Base-by-base conservation (phyloP, 2,329 filamentous ascomycete species). In the Drechmeria coniospora region DNA sequence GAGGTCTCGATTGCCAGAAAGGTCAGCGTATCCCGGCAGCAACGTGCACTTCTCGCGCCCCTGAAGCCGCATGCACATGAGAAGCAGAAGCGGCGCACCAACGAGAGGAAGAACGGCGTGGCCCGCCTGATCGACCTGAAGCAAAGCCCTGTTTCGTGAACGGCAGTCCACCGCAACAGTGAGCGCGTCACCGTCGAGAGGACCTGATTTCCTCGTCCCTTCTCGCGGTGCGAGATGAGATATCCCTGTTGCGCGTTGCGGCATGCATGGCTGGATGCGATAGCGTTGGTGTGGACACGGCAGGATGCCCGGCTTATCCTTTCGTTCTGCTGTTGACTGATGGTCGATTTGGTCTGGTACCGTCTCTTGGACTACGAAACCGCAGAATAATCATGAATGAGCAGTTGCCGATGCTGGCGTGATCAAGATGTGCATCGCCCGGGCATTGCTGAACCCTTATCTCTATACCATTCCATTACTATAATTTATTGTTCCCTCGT, bases 1-100 rank as follows among this genome's bases (percentile, higher is more conserved):
- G 67, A 77, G 46, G 59, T 75, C 25, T 77, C 72, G 2, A 78
- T 79, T 38, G 74, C 74, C 1, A 59, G 75, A 2, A 73, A 79
- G 45, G 76, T 79, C 37, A 75, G 68, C 37, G 56, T 79, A 15
- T 75, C 71, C 9, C 55, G 65, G 9, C 61, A 72, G 47, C 74
- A 78, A 46, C 58, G 67, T 12, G 62, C 65, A 41, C 51, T 76
- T 35, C 51, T 77, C 12, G 59, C 64, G n/a, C 68, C 69, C 9
- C 49, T 72, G 21, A 56, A 62, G 50, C 35, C 30, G 25, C 30
- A 29, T 19, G 26, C 29, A 7, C 22, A 28, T 6, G 32, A 35
- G 9, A 29, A 25, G 9, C 27, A 34, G 9, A 29, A 25, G 8
- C 26, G 14, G 17, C 42, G 47, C 1, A 34, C 54, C 5, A 40